A percentile compares a stretch with the other conserved stretches of the same genome.
Evolutionary conservation across 306 rosid species (phyloP).

Genomic region (Corylus americana): DNA sequence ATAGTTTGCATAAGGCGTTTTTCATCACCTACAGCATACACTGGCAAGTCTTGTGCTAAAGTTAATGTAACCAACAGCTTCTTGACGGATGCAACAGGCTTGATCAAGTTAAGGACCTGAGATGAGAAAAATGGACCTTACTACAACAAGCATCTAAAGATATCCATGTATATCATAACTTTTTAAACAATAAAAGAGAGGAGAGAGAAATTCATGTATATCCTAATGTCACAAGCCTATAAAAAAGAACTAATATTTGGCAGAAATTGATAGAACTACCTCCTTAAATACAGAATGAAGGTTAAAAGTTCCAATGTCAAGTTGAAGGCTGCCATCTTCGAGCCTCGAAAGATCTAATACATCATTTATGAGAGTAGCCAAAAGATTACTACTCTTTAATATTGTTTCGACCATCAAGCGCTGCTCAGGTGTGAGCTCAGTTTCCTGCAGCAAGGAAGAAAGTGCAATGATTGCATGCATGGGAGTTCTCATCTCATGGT

Average conservation of each 20-base stretch:
- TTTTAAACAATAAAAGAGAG: too few species aligned
- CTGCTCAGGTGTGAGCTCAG: slow-evolving; percentile 87
- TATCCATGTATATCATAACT: slow-evolving; percentile 12
- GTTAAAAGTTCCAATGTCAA: slow-evolving; percentile 67
- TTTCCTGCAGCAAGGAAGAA: slow-evolving; percentile 93
- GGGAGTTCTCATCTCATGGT: slow-evolving; percentile 99
- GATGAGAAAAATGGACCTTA: slow-evolving; percentile 30
- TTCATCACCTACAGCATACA: slow-evolving; percentile 75
- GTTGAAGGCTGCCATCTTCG: slow-evolving; percentile 96
- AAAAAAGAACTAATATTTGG: slow-evolving; percentile 3
- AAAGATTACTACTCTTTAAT: slow-evolving; percentile 86
- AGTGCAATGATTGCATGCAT: slow-evolving; percentile 99
- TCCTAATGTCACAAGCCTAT: slow-evolving; percentile 11
- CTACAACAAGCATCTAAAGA: slow-evolving; percentile 27
- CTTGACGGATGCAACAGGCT: slow-evolving; percentile 86
- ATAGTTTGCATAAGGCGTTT: slow-evolving; percentile 88
- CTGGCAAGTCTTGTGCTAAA: slow-evolving; percentile 75
- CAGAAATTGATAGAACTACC: slow-evolving; percentile 38
- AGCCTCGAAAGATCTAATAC: slow-evolving; percentile 97
- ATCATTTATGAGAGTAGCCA: slow-evolving; percentile 89
- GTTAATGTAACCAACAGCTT: slow-evolving; percentile 63
- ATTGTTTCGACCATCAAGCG: slow-evolving; percentile 95
- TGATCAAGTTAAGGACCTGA: slow-evolving; percentile 85
- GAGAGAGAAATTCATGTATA: too few species aligned
- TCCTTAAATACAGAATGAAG: slow-evolving; percentile 84